Conservation (phyloP, 768 basidiomycete genomes). For the Russula vinacea region DNA sequence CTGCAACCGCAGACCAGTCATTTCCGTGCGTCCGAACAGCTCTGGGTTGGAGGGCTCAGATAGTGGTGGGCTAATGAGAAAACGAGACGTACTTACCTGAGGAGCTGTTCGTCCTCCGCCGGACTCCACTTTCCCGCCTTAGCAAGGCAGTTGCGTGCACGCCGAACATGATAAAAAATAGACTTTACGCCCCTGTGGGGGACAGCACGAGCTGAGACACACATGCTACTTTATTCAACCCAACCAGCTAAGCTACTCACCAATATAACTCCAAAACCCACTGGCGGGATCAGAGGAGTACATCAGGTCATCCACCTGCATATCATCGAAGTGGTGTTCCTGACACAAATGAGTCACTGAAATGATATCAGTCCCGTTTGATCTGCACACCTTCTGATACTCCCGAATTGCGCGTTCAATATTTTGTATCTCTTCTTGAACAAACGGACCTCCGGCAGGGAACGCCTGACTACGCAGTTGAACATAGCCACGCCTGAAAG, state of each 20-base stretch:
- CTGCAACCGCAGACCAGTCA: neutral
- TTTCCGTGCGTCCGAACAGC: conserved; percentile 1
- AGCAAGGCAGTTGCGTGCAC: neutral
- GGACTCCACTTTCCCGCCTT: neutral
- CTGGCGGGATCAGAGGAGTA: neutral
- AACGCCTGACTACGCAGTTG: too few relatives aligned
- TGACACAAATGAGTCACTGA: neutral
- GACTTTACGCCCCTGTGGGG: conserved; percentile 4
- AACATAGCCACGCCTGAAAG: too few relatives aligned
- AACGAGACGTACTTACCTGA: neutral
- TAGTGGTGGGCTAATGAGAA: neutral
- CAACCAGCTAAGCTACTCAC: neutral
- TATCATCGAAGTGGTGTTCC: neutral
- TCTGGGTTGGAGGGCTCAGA: neutral
- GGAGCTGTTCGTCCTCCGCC: neutral
- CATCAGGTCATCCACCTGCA: neutral
- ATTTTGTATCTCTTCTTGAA: too few relatives aligned
- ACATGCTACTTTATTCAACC: neutral
- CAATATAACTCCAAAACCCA: neutral
- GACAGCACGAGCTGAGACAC: neutral
- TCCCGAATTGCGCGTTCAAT: too few relatives aligned
- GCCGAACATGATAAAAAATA: neutral
- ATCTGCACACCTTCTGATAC: too few relatives aligned
- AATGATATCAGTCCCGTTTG: too few relatives aligned
- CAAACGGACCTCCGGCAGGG: too few relatives aligned